Evolutionary conservation across 2,329 filamentous ascomycete genomes (phyloP), one percentile per base, ranked within the genome.

Genomic region (Aspergillus sp.): DNA sequence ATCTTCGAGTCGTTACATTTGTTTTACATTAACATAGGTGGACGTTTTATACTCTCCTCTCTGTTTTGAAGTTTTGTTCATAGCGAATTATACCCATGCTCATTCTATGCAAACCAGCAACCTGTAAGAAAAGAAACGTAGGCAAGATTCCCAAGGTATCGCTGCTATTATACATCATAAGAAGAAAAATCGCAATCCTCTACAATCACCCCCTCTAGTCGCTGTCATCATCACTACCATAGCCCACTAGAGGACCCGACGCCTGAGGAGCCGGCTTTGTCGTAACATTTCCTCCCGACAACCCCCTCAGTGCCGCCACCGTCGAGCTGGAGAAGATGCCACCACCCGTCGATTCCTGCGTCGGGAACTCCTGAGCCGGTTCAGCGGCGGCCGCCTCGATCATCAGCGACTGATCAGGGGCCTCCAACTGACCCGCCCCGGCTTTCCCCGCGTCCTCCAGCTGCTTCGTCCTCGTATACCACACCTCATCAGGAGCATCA

Each of bases 401-500:
- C 71, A 83, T 69, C 51, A 72, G 68, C 20, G 76, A 77, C 51
- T 78, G 73, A 18, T 77, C 77, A 6, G 78, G 75, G 14, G 78
- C 79, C 59, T 84, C 84, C 22, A 85, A 83, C 72, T 87, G 57
- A 59, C 86, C 80, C 63, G 85, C 66, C 57, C 86, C 80, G 62
- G 85, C 66, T 57, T 78, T 79, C 61, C 87, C 82, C 67, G 89
- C 82, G 52, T 87, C 81, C 69, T 90, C 87, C 29, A 88, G 74
- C 64, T 89, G 87, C 66, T 87, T 85, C 39, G 93, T 91, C 51
- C 90, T 84, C 0, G 92, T 91, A 76, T 93, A 96, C 85, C 96
- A 96, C 26, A 99, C 87, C 63, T 95, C 90, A 72, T 99, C 95
- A 0, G 94, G 93, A 1, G 93, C 93, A 70, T 98, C 91, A 73